A percentile compares a stretch with the other conserved stretches of the same genome.
Evolutionary conservation across 371 early-diverging fungal species (phyloP).

Genomic region (Mucor racemosus): DNA sequence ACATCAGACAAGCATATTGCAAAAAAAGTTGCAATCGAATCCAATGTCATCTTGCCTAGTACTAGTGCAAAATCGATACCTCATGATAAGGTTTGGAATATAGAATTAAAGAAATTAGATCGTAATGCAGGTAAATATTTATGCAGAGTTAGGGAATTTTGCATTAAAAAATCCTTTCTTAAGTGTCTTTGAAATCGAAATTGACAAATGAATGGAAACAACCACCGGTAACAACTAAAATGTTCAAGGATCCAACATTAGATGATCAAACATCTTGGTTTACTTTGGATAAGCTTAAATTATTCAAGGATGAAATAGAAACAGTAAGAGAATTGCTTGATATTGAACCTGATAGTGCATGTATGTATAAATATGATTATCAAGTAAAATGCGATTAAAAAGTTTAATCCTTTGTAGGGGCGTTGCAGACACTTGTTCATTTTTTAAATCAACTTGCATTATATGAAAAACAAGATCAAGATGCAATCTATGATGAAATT

Average conservation of each 20-base stretch:
- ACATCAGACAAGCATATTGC: background rate
- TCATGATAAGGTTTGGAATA: constrained; percentile 12
- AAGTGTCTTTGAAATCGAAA: background rate
- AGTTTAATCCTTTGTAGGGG: constrained; percentile 37
- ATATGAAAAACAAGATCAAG: constrained; percentile 14
- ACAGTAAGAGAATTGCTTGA: constrained; percentile 81
- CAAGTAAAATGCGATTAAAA: background rate
- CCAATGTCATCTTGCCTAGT: constrained; percentile 31
- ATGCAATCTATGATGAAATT: constrained; percentile 52
- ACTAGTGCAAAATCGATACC: constrained; percentile 22
- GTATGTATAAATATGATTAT: constrained; percentile 48
- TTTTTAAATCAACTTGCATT: constrained; percentile 46
- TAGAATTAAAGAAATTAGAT: background rate
- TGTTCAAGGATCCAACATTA: constrained; percentile 27
- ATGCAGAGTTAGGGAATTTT: constrained; percentile 5
- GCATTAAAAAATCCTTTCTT: background rate
- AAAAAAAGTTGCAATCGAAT: constrained; percentile 2
- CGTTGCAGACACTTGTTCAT: constrained; percentile 55
- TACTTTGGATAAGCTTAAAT: constrained; percentile 42
- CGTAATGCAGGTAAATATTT: background rate
- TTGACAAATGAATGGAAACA: constrained; percentile 13
- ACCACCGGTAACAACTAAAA: constrained; percentile 9
- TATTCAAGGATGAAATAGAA: constrained; percentile 66
- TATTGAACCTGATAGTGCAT: constrained; percentile 88
- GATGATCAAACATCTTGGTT: constrained; percentile 38